phyloP scores from a whole-genome alignment of 768 basidiomycete species.

The Punctularia strigosozonata region DNA sequence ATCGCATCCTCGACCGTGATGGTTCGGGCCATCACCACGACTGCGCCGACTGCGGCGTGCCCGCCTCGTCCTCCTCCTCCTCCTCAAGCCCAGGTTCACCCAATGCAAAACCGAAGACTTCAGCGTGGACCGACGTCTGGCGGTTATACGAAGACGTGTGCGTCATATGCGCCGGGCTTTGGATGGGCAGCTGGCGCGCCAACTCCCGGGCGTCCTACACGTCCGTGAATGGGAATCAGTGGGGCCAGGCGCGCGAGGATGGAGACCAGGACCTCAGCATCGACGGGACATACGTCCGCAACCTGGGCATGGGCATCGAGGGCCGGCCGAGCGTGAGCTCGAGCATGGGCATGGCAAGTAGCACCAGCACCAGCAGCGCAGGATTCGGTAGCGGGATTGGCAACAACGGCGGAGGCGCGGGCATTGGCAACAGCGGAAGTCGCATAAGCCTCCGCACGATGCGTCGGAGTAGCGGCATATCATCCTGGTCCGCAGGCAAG shows the following conservation, averaged over 20 bases:
- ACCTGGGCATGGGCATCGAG: conserved; percentile 61
- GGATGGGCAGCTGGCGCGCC: conserved; percentile 59
- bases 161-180: conserved; percentile 70
- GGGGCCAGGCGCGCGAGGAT: conserved; percentile 48
- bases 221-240: conserved; percentile 33
- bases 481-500: conserved; percentile 22
- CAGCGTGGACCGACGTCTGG: conserved; percentile 66
- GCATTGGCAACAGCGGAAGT: not conserved
- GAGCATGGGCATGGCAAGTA: conserved; percentile 12
- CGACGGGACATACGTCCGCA: conserved; percentile 32
- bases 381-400: no score
- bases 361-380: conserved; percentile 16
- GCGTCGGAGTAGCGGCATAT: conserved; percentile 38
- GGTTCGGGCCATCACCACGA: conserved; percentile 12
- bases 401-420: no score
- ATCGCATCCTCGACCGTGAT: conserved; percentile 53
- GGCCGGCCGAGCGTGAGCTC: conserved; percentile 31
- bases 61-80: conserved; percentile 16
- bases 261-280: conserved; percentile 53
- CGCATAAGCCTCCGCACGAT: no score
- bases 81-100: not conserved
- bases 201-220: conserved; percentile 38
- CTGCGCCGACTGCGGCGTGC: conserved; percentile 14
- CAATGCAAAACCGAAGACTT: conserved; percentile 18
- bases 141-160: conserved; percentile 80